Conservation (phyloP, 208 protist genomes). For the Phytomonas francai region DNA sequence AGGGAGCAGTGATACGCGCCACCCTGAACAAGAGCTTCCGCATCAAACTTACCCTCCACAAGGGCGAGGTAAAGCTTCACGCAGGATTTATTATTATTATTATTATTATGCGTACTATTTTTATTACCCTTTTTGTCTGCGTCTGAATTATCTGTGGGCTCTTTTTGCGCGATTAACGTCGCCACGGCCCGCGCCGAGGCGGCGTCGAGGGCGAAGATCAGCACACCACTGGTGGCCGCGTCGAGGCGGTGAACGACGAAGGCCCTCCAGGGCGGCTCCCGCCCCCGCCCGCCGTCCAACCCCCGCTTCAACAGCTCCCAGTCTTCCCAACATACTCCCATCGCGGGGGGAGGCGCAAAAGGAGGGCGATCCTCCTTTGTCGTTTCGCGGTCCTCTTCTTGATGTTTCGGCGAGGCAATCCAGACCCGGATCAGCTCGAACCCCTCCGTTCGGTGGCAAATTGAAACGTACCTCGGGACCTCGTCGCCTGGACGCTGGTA, state of each 20-base stretch:
- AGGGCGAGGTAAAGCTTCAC: conserved; percentile 54
- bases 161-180: conserved; percentile 20
- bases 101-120: not conserved
- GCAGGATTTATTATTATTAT: conserved; percentile 3
- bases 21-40: conserved; percentile 14
- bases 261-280: conserved; percentile 8
- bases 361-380: too few species aligned
- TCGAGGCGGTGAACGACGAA: conserved; percentile 85
- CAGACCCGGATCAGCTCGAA: conserved; percentile 74
- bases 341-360: too few species aligned
- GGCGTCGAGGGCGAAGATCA: conserved; percentile 64
- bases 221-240: conserved; percentile 76
- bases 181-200: conserved; percentile 33
- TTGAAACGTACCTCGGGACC: conserved; percentile 20
- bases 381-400: not conserved
- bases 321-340: conserved; percentile 25
- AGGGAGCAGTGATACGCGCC: too few species aligned
- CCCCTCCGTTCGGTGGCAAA: conserved; percentile 28
- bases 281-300: conserved; percentile 1
- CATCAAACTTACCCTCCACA: conserved; percentile 44
- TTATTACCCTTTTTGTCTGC: not conserved
- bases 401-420: conserved; percentile 8
- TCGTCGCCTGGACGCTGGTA: not conserved
- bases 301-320: conserved; percentile 26
- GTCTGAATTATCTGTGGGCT: not conserved